Conservation (phyloP, 805 yeast species). For the Candida hungchunana region DNA sequence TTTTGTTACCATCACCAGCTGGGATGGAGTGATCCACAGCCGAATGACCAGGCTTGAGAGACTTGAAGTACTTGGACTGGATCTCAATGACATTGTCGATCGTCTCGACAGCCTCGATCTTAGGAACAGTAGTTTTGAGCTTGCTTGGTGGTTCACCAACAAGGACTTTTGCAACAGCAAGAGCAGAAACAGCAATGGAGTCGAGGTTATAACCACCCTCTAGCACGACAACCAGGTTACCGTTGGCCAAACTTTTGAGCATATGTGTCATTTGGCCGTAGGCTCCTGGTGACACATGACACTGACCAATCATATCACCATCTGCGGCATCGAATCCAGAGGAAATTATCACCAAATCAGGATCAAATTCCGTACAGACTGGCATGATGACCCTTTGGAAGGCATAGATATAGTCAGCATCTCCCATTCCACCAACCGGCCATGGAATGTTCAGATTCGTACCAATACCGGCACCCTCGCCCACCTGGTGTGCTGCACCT, state of each 20-base stretch:
- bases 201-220: conserved; percentile 98
- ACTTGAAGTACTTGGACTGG: conserved; percentile 87
- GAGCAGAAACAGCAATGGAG: conserved; percentile 83
- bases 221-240: conserved; percentile 80
- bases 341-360: conserved; percentile 88
- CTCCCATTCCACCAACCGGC: conserved; percentile 88
- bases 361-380: conserved; percentile 80
- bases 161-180: conserved; percentile 86
- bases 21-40: conserved; percentile 35
- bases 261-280: conserved; percentile 95
- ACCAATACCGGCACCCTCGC: conserved; percentile 85
- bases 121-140: conserved; percentile 61
- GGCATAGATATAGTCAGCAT: conserved; percentile 93
- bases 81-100: conserved; percentile 74
- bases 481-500: conserved; percentile 77
- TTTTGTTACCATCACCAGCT: conserved; percentile 34
- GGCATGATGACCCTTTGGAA: conserved; percentile 85
- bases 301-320: conserved; percentile 95
- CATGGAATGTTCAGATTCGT: conserved; percentile 89
- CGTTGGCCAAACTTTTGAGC: conserved; percentile 82
- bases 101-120: conserved; percentile 70
- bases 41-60: conserved; percentile 64
- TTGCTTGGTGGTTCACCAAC: conserved; percentile 94
- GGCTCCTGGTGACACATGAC: conserved; percentile 93
- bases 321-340: conserved; percentile 99